Conservation (phyloP, 768 basidiomycete genomes). For the Mycena haematopus region DNA sequence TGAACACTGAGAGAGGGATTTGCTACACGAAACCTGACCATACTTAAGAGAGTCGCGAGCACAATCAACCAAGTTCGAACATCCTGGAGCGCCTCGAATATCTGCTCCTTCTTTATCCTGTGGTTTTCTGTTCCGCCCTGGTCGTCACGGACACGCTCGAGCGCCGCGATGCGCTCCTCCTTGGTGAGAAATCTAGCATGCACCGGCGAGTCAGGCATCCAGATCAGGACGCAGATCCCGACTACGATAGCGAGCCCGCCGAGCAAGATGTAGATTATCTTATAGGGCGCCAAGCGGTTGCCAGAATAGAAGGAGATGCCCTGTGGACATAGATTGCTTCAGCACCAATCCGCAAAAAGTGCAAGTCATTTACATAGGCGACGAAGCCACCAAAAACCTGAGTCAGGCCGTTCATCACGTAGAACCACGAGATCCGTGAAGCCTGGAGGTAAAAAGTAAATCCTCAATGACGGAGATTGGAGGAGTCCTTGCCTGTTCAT, state of each 20-base stretch:
- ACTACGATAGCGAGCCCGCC: conserved; percentile 67
- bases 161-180: conserved; percentile 65
- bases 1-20: background rate
- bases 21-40: conserved; percentile 36
- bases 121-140: conserved; percentile 70
- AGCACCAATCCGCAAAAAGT: background rate
- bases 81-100: conserved; percentile 62
- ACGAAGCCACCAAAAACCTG: conserved; percentile 68
- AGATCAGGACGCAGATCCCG: conserved; percentile 60
- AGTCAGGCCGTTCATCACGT: conserved; percentile 70
- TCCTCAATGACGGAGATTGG: background rate
- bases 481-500: conserved; percentile 55
- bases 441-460: conserved; percentile 42
- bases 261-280: conserved; percentile 66
- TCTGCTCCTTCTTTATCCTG: conserved; percentile 62
- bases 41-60: conserved; percentile 65
- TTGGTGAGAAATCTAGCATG: conserved; percentile 60
- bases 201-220: conserved; percentile 71
- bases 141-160: conserved; percentile 71
- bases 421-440: conserved; percentile 67
- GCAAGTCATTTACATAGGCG: conserved; percentile 53
- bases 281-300: conserved; percentile 56
- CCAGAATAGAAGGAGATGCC: conserved; percentile 64
- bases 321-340: conserved; percentile 35
- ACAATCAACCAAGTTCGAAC: conserved; percentile 68